Percentiles rank a stretch among this genome's conserved stretches.
These are phyloP conservation scores for Lactarius hatsudake DNA, from an alignment of 768 basidiomycete species.

Conservation along the genomic window DNA sequence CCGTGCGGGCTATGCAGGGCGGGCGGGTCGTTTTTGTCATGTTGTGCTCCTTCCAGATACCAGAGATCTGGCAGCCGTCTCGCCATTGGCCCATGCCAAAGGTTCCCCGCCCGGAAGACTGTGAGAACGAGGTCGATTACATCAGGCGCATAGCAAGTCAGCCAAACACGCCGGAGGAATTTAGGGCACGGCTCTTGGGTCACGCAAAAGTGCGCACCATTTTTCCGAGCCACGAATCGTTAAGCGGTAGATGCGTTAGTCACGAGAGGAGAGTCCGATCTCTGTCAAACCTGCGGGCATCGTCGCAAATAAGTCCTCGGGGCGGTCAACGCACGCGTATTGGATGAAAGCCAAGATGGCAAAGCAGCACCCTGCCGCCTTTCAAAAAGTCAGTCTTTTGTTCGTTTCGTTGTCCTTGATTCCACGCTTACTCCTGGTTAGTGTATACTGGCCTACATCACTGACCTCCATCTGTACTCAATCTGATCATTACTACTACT, in stretches of 20 bases:
- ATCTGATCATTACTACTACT: not conserved
- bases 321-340: constrained; percentile 52
- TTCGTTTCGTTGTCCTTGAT: not conserved
- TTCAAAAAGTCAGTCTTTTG: constrained; percentile 60
- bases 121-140: constrained; percentile 32
- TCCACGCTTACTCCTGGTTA: constrained; percentile 30
- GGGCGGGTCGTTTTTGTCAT: constrained; percentile 59
- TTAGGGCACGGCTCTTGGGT: constrained; percentile 35
- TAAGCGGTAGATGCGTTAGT: constrained; percentile 40
- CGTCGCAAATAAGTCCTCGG: constrained; percentile 44
- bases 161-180: constrained; percentile 35
- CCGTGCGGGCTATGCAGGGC: constrained; percentile 44
- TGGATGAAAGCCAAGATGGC: constrained; percentile 79
- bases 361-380: constrained; percentile 63
- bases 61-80: constrained; percentile 71
- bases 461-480: constrained; percentile 69
- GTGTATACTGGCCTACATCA: constrained; percentile 80
- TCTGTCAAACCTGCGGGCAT: constrained; percentile 56
- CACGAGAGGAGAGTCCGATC: constrained; percentile 66
- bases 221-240: not conserved
- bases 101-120: constrained; percentile 53
- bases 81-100: constrained; percentile 69
- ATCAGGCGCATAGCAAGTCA: constrained; percentile 34
- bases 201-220: constrained; percentile 32
- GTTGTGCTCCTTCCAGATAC: constrained; percentile 78